Percentiles rank a stretch among this genome's conserved stretches.
Conservation (phyloP, 2,329 filamentous ascomycete genomes). For the Atkinsonella hypoxylon region DNA sequence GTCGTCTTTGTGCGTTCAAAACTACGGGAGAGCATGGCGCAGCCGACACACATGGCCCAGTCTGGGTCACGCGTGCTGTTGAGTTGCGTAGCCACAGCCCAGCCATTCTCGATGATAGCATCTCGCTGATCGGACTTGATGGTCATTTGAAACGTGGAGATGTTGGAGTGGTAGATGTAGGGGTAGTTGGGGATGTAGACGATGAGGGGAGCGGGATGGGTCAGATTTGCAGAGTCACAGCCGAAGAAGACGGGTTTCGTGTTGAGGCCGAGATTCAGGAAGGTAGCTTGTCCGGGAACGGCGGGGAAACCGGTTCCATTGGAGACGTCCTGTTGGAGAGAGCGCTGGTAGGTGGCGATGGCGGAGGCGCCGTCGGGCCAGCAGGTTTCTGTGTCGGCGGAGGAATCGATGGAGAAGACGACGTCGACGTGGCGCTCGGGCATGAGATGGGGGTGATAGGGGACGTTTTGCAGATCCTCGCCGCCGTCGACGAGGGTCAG, state of each 20-base stretch:
- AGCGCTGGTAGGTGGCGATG: conserved; percentile 44
- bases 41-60: conserved; percentile 80
- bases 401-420: conserved; percentile 53
- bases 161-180: conserved; percentile 65
- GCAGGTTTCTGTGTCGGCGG: conserved; percentile 43
- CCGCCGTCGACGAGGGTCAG: conserved; percentile 74
- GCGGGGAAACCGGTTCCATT: conserved; percentile 45
- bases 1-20: conserved; percentile 56
- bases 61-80: conserved; percentile 62
- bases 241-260: conserved; percentile 51
- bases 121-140: conserved; percentile 60
- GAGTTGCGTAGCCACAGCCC: conserved; percentile 68
- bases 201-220: conserved; percentile 50
- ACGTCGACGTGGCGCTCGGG: conserved; percentile 44
- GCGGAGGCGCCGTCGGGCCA: conserved; percentile 52
- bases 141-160: conserved; percentile 59
- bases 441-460: conserved; percentile 51
- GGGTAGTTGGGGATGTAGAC: conserved; percentile 76
- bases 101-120: conserved; percentile 76
- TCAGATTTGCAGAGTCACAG: conserved; percentile 45
- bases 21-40: conserved; percentile 70
- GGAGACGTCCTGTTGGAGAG: conserved; percentile 32
- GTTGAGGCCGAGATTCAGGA: conserved; percentile 47
- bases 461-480: conserved; percentile 69
- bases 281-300: conserved; percentile 43